Evolutionary conservation across 768 basidiomycete genomes (phyloP), one percentile per base, ranked within the genome.

Genomic region (Lactarius pseudohatsudake): DNA sequence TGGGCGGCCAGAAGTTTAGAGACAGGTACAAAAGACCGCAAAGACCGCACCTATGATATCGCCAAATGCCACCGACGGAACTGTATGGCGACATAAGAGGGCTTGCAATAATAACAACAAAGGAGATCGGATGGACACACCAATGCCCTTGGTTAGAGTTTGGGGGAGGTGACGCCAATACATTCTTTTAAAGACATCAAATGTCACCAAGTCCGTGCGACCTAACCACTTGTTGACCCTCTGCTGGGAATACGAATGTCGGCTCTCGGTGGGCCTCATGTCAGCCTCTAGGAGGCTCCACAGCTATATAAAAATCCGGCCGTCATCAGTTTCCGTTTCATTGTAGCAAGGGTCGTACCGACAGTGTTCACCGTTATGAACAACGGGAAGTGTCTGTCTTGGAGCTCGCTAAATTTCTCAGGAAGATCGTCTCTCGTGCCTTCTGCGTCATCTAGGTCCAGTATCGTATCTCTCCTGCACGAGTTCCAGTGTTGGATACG

Each of bases 341-440:
- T n/a, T n/a, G n/a, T n/a, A n/a, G n/a, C n/a, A n/a, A n/a, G n/a
- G n/a, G n/a, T n/a, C n/a, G n/a, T n/a, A n/a, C n/a, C n/a, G n/a
- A n/a, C 89, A 60, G 80, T 78, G 70, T 90, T 84, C 62, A 85
- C 87, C 0, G 89, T 88, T 1, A 89, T 71, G 67, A 91, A 91
- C 53, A 91, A 74, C 0, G 90, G 90, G 61, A 91, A 91, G 71
- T 91, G 82, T 0, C 78, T 70, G 40, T 88, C 86, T 45, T 78
- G 72, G 18, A 91, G 76, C 11, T 81, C 78, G 59, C 86, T 87
- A 66, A 82, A 91, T 40, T 72, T 78, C 28, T 69, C 61, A 0
- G 89, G 88, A 7, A 88, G 77, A 67, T 82, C 77, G 15, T 64
- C 75, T 20, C 79, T 75, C 77, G 78, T 77, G 61, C 75, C 73